Evolutionary conservation across 257 asterid genomes (phyloP).

Genomic region (Solanum lycopersicoides): DNA sequence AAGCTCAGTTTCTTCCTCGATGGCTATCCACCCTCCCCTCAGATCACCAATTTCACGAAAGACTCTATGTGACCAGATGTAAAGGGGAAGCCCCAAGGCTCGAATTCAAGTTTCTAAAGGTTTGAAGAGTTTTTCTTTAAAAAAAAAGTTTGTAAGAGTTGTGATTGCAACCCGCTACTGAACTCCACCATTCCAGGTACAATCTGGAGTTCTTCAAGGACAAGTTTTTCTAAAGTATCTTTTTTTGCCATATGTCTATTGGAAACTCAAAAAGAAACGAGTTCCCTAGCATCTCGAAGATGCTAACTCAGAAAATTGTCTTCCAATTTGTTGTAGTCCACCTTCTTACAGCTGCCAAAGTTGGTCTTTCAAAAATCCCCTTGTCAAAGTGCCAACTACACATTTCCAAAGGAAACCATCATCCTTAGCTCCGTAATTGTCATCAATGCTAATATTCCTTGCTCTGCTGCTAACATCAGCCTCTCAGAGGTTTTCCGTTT

Average conservation of each 20-base stretch:
- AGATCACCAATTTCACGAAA: neutral
- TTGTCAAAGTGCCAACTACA: neutral
- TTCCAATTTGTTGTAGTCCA: neutral
- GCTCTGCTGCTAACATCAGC: neutral
- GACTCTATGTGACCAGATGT: neutral
- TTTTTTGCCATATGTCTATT: neutral
- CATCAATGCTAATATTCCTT: neutral
- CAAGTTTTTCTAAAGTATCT: neutral
- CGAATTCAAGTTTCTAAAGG: neutral
- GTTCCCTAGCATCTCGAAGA: neutral
- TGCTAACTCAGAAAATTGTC: neutral
- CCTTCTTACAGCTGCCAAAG: neutral
- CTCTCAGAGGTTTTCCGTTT: neutral
- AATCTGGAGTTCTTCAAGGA: neutral
- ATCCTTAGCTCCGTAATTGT: neutral
- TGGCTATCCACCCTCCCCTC: neutral
- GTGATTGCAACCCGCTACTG: neutral
- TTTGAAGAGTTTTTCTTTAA: too few species aligned
- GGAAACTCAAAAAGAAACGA: too few species aligned
- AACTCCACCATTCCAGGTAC: neutral
- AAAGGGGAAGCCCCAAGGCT: neutral
- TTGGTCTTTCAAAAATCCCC: neutral
- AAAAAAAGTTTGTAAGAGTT: neutral
- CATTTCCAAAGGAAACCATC: neutral
- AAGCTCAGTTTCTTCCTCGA: neutral